These are phyloP conservation scores for Pyricularia grisea DNA, from an alignment of 2,329 filamentous ascomycete genomes.

Conservation along the genomic window DNA sequence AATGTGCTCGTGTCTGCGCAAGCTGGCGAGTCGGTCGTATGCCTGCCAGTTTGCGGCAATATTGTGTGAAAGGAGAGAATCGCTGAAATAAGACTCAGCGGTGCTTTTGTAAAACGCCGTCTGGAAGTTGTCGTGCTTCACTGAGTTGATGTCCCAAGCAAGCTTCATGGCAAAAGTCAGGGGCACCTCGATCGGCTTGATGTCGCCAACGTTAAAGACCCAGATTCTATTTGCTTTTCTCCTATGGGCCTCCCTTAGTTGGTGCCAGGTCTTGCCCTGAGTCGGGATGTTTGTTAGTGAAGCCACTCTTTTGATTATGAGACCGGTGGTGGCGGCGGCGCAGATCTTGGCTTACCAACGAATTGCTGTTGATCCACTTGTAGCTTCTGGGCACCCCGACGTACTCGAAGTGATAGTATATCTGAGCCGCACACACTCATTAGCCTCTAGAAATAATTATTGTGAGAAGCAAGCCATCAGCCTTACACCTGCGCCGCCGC, in stretches of 20 bases:
- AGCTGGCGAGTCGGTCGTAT: constrained; percentile 32
- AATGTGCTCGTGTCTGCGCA: constrained; percentile 51
- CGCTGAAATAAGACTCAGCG: constrained; percentile 39
- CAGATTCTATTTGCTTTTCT: constrained; percentile 46
- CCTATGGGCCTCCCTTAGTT: constrained; percentile 45
- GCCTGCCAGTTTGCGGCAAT: not conserved
- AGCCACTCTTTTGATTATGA: not conserved
- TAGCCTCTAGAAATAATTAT: not conserved
- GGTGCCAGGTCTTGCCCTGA: constrained; percentile 31
- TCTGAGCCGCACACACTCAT: constrained; percentile 10
- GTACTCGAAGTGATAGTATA: constrained; percentile 50
- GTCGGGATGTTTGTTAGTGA: not conserved
- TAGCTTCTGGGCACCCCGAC: constrained; percentile 51
- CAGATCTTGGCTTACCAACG: constrained; percentile 1
- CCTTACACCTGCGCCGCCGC: constrained; percentile 46
- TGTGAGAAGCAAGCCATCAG: not conserved
- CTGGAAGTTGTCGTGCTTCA: constrained; percentile 24
- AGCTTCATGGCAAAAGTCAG: constrained; percentile 60
- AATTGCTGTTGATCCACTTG: constrained; percentile 53
- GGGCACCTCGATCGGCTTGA: constrained; percentile 55
- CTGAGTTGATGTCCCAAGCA: constrained; percentile 46
- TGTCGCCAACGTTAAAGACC: constrained; percentile 59
- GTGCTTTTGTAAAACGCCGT: constrained; percentile 21
- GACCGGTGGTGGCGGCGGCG: not conserved
- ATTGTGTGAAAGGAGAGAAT: not conserved